Evolutionary conservation across 2,329 filamentous ascomycete genomes (phyloP).

Genomic region (Alternaria sp.): DNA sequence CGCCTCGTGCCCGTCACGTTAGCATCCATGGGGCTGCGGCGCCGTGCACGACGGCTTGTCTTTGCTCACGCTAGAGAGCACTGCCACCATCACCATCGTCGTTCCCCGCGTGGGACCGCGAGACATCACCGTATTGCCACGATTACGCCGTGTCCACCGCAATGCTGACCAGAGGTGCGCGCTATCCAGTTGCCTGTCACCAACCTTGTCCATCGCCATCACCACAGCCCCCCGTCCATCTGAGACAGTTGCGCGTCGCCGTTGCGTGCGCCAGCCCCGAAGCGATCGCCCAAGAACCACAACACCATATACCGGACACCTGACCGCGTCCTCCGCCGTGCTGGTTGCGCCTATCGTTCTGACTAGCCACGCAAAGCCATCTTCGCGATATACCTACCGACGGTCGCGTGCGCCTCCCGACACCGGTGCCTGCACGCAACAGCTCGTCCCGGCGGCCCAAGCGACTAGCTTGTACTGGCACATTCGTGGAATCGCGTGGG

Average conservation of each 20-base stretch:
- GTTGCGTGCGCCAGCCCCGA: conserved; percentile 15
- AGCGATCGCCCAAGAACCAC: conserved; percentile 21
- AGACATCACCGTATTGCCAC: conserved; percentile 25
- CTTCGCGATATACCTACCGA: background rate
- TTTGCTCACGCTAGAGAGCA: conserved; percentile 25
- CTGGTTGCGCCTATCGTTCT: background rate
- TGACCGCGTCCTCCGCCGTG: conserved; percentile 8
- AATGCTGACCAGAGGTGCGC: conserved; percentile 41
- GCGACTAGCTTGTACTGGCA: background rate
- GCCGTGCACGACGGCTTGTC: conserved; percentile 16
- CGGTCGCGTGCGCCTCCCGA: conserved; percentile 2
- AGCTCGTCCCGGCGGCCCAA: background rate
- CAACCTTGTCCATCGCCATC: conserved; percentile 15
- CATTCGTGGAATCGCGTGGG: conserved; percentile 3
- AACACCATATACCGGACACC: conserved; percentile 13
- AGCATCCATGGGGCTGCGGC: conserved; percentile 11
- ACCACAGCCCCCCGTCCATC: conserved; percentile 28
- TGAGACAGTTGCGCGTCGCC: conserved; percentile 42
- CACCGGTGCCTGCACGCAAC: background rate
- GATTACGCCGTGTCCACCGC: conserved; percentile 28
- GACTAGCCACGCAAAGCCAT: background rate
- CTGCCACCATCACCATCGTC: conserved; percentile 28
- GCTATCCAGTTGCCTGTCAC: conserved; percentile 23
- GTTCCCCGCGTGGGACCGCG: conserved; percentile 30
- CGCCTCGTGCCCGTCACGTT: background rate